These are phyloP conservation scores for Pyrenula massariospora DNA, from an alignment of 495 filamentous ascomycete genomes.

Conservation along the genomic window DNA sequence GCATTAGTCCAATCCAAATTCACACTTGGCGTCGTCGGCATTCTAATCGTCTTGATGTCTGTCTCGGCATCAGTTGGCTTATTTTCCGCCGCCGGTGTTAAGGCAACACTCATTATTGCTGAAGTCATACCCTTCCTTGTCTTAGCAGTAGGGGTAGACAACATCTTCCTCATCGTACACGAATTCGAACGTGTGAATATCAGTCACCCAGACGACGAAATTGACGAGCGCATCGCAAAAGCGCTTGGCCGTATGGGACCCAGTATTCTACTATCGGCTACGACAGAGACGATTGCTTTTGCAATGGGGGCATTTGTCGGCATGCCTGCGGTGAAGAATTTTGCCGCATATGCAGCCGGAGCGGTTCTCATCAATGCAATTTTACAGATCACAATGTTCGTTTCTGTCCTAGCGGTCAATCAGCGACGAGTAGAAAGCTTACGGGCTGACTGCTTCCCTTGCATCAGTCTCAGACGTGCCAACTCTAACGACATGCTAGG, in stretches of 20 bases:
- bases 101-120: conserved; percentile 92
- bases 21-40: conserved; percentile 80
- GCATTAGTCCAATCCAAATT: conserved; percentile 92
- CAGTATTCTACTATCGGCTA: conserved; percentile 88
- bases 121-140: conserved; percentile 98
- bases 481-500: conserved; percentile 36
- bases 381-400: conserved; percentile 91
- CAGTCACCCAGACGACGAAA: conserved; percentile 70
- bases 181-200: conserved; percentile 93
- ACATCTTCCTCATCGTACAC: conserved; percentile 97
- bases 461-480: conserved; percentile 60
- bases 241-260: conserved; percentile 91
- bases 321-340: conserved; percentile 96
- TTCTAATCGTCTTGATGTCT: conserved; percentile 92
- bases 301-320: conserved; percentile 84
- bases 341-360: conserved; percentile 90
- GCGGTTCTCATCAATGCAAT: conserved; percentile 95
- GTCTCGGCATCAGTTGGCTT: conserved; percentile 89
- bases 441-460: conserved; percentile 90
- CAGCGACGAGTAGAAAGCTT: conserved; percentile 75
- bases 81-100: conserved; percentile 80
- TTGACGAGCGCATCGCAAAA: conserved; percentile 74
- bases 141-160: conserved; percentile 91
- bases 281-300: conserved; percentile 88
- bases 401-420: conserved; percentile 82